Percentiles rank a stretch among this genome's conserved stretches.
phyloP scores from a whole-genome alignment of 352 stramenopile species.

The Phytophthora hybrid region DNA sequence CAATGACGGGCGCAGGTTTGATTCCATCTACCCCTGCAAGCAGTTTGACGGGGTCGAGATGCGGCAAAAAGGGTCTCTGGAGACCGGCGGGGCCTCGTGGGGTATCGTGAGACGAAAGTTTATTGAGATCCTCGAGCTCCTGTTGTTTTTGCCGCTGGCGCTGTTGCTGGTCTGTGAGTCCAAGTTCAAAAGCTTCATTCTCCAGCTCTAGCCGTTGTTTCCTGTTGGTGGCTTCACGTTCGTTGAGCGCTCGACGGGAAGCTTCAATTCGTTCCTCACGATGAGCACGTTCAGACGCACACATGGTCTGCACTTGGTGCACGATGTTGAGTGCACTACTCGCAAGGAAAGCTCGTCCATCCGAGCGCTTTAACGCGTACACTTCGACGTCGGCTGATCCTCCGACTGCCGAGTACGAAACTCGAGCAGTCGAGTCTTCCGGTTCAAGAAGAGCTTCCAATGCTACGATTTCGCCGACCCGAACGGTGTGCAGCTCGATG shows the following conservation, averaged over 20 bases:
- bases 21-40: constrained; percentile 19
- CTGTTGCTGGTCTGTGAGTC: constrained; percentile 32
- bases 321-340: constrained; percentile 9
- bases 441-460: constrained; percentile 46
- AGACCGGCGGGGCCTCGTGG: constrained; percentile 9
- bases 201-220: constrained; percentile 26
- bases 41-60: constrained; percentile 29
- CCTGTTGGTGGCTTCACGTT: constrained; percentile 18
- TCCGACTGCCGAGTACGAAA: constrained; percentile 35
- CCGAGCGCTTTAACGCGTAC: constrained; percentile 45
- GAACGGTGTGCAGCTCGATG: constrained; percentile 47
- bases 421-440: constrained; percentile 19
- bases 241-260: constrained; percentile 18
- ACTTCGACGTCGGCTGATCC: constrained; percentile 54
- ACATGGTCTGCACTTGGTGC: constrained; percentile 23
- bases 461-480: constrained; percentile 45
- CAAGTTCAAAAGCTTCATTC: constrained; percentile 33
- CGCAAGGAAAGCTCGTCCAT: constrained; percentile 27
- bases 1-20: constrained; percentile 2
- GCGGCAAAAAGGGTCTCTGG: constrained; percentile 25
- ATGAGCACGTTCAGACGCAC: constrained; percentile 20
- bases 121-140: constrained; percentile 26
- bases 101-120: constrained; percentile 4
- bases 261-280: constrained; percentile 27
- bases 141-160: constrained; percentile 27